Conservation (phyloP, 257 asterid genomes). For the Handroanthus guayacan region DNA sequence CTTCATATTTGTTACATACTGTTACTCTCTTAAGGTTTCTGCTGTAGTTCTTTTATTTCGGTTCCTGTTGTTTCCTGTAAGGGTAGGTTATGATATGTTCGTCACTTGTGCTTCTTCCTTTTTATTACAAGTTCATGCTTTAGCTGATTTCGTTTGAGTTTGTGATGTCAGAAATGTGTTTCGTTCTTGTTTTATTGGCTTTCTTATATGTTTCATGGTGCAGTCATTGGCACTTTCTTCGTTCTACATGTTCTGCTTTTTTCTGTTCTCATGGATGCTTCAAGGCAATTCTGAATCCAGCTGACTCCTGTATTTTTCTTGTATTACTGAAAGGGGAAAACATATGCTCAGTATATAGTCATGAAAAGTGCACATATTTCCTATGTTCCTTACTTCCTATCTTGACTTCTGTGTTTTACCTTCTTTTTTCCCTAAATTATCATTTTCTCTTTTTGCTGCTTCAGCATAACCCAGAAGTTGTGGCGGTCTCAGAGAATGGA, state of each 20-base stretch:
- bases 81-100: constrained; percentile 16
- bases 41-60: neutral
- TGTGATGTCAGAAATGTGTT: constrained; percentile 3
- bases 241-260: neutral
- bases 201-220: neutral
- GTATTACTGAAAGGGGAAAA: neutral
- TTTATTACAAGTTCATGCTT: too few relatives aligned
- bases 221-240: neutral
- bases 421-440: constrained; percentile 27
- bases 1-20: neutral
- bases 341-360: constrained; percentile 27
- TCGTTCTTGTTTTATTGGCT: constrained; percentile 3
- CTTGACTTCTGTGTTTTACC: constrained; percentile 28
- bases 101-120: neutral
- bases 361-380: constrained; percentile 23
- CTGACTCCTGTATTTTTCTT: constrained; percentile 24
- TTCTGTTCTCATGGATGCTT: constrained; percentile 29
- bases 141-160: neutral
- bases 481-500: constrained; percentile 64
- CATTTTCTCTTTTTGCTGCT: constrained; percentile 34
- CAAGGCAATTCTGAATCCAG: constrained; percentile 18
- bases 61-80: neutral
- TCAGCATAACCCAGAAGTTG: constrained; percentile 67
- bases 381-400: constrained; percentile 19
- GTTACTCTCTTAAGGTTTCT: neutral